Evolutionary conservation across 2,329 filamentous ascomycete genomes (phyloP).

Genomic region (Verticillium klebahnii): DNA sequence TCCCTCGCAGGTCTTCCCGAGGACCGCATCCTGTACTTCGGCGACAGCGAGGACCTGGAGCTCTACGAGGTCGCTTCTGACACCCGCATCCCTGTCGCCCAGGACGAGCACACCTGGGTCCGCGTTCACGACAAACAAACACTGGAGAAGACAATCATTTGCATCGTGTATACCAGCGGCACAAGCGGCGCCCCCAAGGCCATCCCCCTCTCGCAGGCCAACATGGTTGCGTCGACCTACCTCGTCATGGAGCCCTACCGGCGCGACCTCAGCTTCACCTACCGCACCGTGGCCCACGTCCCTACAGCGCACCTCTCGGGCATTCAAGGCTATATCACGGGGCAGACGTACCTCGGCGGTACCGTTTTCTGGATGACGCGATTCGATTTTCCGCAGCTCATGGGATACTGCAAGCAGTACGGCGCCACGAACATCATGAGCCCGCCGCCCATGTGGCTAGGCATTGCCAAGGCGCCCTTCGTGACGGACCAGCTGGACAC

Average conservation of each 20-base stretch:
- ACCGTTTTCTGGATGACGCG: conserved; percentile 4
- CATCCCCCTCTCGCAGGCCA: conserved; percentile 39
- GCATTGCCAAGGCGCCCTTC: conserved; percentile 3
- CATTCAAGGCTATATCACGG: conserved; percentile 7
- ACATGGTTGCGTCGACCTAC: conserved; percentile 32
- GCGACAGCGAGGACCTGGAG: conserved; percentile 13
- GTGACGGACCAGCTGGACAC: conserved; percentile 31
- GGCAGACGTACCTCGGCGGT: conserved; percentile 2
- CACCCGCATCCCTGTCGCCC: conserved; percentile 25
- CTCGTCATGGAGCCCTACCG: conserved; percentile 24
- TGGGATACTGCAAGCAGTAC: conserved; percentile 1
- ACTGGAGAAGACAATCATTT: conserved; percentile 36
- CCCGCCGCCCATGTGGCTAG: conserved; percentile 3
- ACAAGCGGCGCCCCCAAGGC: conserved; percentile 45
- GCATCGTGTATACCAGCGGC: conserved; percentile 42
- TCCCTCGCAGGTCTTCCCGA: conserved; percentile 36
- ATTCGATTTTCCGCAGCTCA: conserved; percentile 4
- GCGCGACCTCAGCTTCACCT: conserved; percentile 19
- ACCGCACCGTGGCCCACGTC: conserved; percentile 19
- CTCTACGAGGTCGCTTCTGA: conserved; percentile 22
- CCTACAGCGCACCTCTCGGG: conserved; percentile 5
- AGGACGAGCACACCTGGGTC: conserved; percentile 43
- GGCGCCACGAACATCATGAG: conserved; percentile 4
- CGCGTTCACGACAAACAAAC: conserved; percentile 43
- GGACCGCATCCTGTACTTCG: conserved; percentile 19